Evolutionary conservation across 352 stramenopile genomes (phyloP).

Genomic region (Globisporangium okanoganense): DNA sequence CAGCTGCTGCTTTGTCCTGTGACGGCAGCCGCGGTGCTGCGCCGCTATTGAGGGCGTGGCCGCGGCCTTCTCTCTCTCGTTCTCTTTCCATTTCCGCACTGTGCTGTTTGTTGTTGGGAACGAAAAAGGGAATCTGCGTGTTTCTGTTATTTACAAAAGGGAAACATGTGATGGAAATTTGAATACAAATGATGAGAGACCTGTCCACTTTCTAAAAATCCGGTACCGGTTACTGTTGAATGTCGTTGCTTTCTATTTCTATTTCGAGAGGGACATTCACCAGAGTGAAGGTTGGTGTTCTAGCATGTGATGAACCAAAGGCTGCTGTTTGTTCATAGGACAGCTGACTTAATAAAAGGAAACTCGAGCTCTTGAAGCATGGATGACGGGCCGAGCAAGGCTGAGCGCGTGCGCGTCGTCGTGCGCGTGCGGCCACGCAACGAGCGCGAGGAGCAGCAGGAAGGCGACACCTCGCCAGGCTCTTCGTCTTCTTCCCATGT

Average conservation of each 20-base stretch:
- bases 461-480: background rate
- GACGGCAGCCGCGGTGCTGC: background rate
- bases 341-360: background rate
- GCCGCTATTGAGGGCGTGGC: background rate
- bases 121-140: too few relatives aligned
- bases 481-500: background rate
- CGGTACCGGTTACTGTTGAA: too few relatives aligned
- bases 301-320: background rate
- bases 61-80: background rate
- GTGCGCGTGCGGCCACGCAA: constrained; percentile 79
- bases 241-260: too few relatives aligned
- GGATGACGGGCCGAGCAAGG: constrained; percentile 26
- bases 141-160: too few relatives aligned
- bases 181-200: too few relatives aligned
- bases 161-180: too few relatives aligned
- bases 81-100: background rate
- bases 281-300: too few relatives aligned
- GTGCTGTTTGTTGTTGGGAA: too few relatives aligned
- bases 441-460: constrained; percentile 49
- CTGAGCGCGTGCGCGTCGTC: constrained; percentile 69
- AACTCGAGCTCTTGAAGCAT: constrained; percentile 13
- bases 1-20: background rate
- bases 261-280: too few relatives aligned
- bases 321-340: background rate
- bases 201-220: too few relatives aligned